Conservation (phyloP, 2,329 filamentous ascomycete species). For the Alternaria ethzedia region DNA sequence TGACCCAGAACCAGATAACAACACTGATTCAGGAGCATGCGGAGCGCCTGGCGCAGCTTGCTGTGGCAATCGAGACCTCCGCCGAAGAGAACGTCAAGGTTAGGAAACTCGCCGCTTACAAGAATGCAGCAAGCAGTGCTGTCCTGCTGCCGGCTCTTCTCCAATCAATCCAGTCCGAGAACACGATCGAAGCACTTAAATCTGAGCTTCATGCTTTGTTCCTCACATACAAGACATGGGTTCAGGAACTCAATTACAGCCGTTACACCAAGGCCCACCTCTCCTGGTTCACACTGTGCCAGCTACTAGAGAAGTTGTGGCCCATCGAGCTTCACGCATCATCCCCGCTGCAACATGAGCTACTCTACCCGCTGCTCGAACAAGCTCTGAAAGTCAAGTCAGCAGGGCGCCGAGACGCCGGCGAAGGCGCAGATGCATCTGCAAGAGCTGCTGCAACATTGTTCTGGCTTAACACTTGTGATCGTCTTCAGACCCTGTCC, state of each 20-base stretch:
- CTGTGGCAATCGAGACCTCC: conserved; percentile 15
- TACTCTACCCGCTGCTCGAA: conserved; percentile 34
- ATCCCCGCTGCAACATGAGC: conserved; percentile 25
- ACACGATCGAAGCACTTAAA: conserved; percentile 27
- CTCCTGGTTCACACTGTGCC: conserved; percentile 40
- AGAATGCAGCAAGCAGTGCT: conserved; percentile 35
- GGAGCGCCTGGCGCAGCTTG: conserved; percentile 24
- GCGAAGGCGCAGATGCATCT: conserved; percentile 21
- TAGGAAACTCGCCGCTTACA: conserved; percentile 27
- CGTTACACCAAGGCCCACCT: conserved; percentile 21
- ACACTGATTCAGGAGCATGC: conserved; percentile 38
- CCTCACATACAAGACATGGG: conserved; percentile 25
- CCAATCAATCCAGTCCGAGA: conserved; percentile 32
- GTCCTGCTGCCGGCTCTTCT: conserved; percentile 38
- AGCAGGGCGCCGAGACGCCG: conserved; percentile 9
- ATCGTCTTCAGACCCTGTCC: conserved; percentile 31
- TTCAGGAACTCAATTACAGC: conserved; percentile 28
- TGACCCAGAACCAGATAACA: conserved; percentile 43
- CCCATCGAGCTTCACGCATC: conserved; percentile 39
- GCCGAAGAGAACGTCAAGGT: conserved; percentile 22
- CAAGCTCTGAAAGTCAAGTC: conserved; percentile 33
- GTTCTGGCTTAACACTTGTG: conserved; percentile 37
- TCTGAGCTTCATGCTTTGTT: conserved; percentile 31
- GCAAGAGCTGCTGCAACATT: conserved; percentile 30
- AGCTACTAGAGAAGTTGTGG: conserved; percentile 39